These are phyloP conservation scores for Neltuma alba DNA, from an alignment of 306 rosid genomes.

Conservation along the genomic window DNA sequence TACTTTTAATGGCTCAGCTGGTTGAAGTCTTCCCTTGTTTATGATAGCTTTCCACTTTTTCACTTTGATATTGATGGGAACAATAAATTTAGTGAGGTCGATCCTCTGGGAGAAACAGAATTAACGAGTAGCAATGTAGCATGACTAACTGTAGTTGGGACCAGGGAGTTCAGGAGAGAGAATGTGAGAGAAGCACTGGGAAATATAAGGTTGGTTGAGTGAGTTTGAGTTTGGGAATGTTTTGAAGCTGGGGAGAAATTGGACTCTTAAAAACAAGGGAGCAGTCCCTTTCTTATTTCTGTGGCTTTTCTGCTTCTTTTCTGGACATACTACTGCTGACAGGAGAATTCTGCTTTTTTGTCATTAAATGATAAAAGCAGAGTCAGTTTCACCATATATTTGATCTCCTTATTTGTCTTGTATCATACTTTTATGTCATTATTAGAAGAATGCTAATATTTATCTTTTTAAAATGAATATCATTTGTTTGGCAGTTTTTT, in stretches of 20 bases:
- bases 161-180: neutral
- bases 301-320: neutral
- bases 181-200: neutral
- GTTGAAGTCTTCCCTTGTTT: neutral
- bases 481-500: conserved; percentile 56
- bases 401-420: conserved; percentile 3
- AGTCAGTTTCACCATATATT: neutral
- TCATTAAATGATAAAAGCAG: neutral
- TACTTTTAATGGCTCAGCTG: neutral
- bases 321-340: neutral
- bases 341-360: neutral
- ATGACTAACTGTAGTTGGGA: neutral
- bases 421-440: neutral
- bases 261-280: neutral
- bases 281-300: neutral
- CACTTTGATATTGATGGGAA: neutral
- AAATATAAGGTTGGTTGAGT: neutral
- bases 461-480: conserved; percentile 7
- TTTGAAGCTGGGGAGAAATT: neutral
- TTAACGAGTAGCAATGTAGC: neutral
- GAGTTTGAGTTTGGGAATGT: neutral
- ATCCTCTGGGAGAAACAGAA: neutral
- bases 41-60: conserved; percentile 24
- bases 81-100: neutral
- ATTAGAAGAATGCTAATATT: neutral